Evolutionary conservation across 2,329 filamentous ascomycete species (phyloP), one percentile per base, ranked within the genome.

Genomic region (Passalora sequoiae): DNA sequence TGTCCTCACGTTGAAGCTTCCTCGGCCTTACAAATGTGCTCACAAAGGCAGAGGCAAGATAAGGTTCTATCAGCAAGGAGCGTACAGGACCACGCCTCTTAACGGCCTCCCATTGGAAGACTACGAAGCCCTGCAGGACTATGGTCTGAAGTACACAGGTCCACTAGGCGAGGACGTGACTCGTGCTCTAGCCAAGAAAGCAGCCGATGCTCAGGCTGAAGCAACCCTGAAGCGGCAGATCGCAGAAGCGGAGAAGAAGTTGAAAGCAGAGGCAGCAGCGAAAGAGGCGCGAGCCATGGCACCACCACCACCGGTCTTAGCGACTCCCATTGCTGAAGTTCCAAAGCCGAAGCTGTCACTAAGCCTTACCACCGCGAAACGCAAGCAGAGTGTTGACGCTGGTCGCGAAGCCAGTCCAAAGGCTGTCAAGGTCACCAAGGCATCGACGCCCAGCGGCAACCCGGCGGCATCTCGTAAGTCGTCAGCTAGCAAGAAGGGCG

Each of bases 11-110:
- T 55, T 83, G 39, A 70, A 69, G 46, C 72, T 74, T 44, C 80
- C 79, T 19, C 71, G 70, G 9, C 80, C 77, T 56, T 83, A 76
- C 74, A 69, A 65, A 43, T 70, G 71, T 21, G 62, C 73, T 53
- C 66, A 78, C 51, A 48, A 73, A 16, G 78, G 78, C 41, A 71
- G 73, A 54, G 76, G 71, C 17, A 62, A 58, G 41, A 33, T 67
- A n/a, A 50, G 44, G 1, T 67, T 68, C 51, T 53, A 38, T 6
- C 50, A 50, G 19, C 46, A 58, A n/a, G 50, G 54, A 4, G 44
- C 41, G 10, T 58, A 51, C 37, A 50, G 59, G 12, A 60, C 53
- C 4, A 45, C 41, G 20, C 63, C 64, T 12, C 35, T 32, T 22
- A 60, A 52, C 28, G 51, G 49, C 10, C 47, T 66, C 6, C 38